Evolutionary conservation across 495 filamentous ascomycete genomes (phyloP).

Genomic region (Evansstolkia leycettana): DNA sequence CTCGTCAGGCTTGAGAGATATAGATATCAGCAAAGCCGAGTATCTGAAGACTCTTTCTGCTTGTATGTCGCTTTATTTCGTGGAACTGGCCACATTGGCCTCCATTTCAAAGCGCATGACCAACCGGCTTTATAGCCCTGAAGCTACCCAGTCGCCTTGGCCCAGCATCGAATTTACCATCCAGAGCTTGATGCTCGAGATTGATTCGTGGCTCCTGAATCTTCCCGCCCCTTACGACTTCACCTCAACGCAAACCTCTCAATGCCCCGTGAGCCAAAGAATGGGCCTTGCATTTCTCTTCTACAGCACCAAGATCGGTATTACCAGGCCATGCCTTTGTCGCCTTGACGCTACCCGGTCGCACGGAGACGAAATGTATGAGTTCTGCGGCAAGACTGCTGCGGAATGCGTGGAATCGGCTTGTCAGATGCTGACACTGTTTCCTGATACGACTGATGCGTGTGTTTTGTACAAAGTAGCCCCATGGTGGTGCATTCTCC

Average conservation of each 20-base stretch:
- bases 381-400: slow-evolving; percentile 40
- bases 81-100: slow-evolving; percentile 30
- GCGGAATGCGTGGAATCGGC: slow-evolving; percentile 47
- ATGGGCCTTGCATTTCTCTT: slow-evolving; percentile 42
- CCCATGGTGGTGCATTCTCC: slow-evolving; percentile 53
- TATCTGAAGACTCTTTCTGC: slow-evolving; percentile 20
- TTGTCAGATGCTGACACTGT: slow-evolving; percentile 36
- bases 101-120: slow-evolving; percentile 41
- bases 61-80: slow-evolving; percentile 38
- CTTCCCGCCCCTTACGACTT: slow-evolving; percentile 28
- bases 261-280: slow-evolving; percentile 22
- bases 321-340: slow-evolving; percentile 50
- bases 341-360: slow-evolving; percentile 28
- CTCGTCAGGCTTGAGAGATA: slow-evolving; percentile 2
- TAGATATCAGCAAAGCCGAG: slow-evolving; percentile 11
- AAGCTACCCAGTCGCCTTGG: slow-evolving; percentile 39
- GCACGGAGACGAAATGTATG: slow-evolving; percentile 22
- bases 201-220: slow-evolving; percentile 29
- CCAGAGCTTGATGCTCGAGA: slow-evolving; percentile 24
- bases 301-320: slow-evolving; percentile 45
- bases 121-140: slow-evolving; percentile 44
- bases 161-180: slow-evolving; percentile 29
- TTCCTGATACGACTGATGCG: slow-evolving; percentile 33
- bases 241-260: slow-evolving; percentile 19
- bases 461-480: slow-evolving; percentile 34